Percentiles rank a stretch among this genome's conserved stretches.
Evolutionary conservation across 495 filamentous ascomycete genomes (phyloP).

Genomic region (Xylaria flabelliformis): DNA sequence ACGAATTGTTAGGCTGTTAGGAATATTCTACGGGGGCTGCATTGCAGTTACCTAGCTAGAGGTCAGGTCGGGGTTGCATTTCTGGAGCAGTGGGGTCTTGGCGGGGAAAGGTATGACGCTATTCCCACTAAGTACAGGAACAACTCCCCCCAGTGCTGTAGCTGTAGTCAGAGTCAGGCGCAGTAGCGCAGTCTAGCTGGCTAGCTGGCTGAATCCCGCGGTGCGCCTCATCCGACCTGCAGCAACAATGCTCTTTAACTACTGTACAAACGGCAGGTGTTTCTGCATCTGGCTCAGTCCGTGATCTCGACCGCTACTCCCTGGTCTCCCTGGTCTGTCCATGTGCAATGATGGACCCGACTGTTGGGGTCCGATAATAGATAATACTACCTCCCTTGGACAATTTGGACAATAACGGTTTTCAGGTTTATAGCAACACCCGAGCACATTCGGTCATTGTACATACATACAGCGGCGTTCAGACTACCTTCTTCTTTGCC

Average conservation of each 20-base stretch:
- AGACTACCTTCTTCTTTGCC: not conserved
- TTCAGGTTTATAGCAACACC: not conserved
- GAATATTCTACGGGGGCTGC: not conserved
- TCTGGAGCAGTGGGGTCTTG: conserved; percentile 1
- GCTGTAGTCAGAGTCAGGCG: not conserved
- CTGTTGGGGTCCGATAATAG: conserved; percentile 17
- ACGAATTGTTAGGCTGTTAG: not conserved
- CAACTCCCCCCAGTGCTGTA: not conserved
- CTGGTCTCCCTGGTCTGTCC: not conserved
- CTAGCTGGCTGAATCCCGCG: conserved; percentile 13
- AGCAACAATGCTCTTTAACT: not conserved
- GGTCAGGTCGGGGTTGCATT: conserved; percentile 8
- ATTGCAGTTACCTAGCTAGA: not conserved
- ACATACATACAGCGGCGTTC: not conserved
- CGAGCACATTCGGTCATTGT: conserved; percentile 4
- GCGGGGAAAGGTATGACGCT: conserved; percentile 14
- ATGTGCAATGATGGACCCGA: conserved; percentile 17
- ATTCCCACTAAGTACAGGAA: not conserved
- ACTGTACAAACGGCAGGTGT: not conserved
- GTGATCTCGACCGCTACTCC: conserved; percentile 12
- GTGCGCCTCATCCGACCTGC: conserved; percentile 18
- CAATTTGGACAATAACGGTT: not conserved
- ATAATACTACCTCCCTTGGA: not conserved
- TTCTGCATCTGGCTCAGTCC: conserved; percentile 4
- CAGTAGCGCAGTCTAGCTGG: conserved; percentile 4